Percentiles rank a stretch among this genome's conserved stretches.
These are phyloP conservation scores for Orbilia brochopaga DNA, from an alignment of 2,329 filamentous ascomycete genomes.

Conservation along the genomic window DNA sequence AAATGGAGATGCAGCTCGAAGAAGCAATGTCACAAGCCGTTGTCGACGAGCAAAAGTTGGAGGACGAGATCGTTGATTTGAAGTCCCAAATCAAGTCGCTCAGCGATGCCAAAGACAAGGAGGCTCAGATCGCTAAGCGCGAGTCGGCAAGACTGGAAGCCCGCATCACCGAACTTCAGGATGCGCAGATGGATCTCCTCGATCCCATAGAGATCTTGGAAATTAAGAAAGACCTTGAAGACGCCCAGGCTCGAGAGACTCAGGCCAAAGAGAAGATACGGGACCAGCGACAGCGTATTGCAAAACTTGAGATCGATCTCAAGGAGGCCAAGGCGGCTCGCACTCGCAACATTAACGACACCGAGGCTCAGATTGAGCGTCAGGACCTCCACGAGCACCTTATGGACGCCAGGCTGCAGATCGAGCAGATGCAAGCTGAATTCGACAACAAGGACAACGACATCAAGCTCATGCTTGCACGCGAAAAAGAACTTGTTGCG, in stretches of 20 bases:
- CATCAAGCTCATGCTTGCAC: slow-evolving; percentile 55
- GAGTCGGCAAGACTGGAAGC: slow-evolving; percentile 71
- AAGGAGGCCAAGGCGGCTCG: slow-evolving; percentile 65
- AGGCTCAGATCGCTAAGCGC: slow-evolving; percentile 67
- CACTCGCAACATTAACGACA: slow-evolving; percentile 57
- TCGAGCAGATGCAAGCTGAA: slow-evolving; percentile 58
- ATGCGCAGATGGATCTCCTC: slow-evolving; percentile 59
- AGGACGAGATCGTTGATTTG: slow-evolving; percentile 64
- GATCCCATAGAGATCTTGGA: slow-evolving; percentile 67
- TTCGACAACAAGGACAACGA: slow-evolving; percentile 54
- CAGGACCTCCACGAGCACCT: slow-evolving; percentile 58
- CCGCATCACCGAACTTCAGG: slow-evolving; percentile 65
- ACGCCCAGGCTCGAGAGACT: slow-evolving; percentile 70
- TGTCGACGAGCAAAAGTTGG: slow-evolving; percentile 69
- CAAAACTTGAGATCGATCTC: slow-evolving; percentile 70
- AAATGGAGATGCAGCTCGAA: slow-evolving; percentile 69
- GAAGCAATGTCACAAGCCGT: slow-evolving; percentile 71
- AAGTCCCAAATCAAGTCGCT: slow-evolving; percentile 61
- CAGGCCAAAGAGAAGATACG: slow-evolving; percentile 70
- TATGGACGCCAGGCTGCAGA: slow-evolving; percentile 58
- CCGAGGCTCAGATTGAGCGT: slow-evolving; percentile 60
- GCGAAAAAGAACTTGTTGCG: slow-evolving; percentile 57
- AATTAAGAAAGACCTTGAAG: slow-evolving; percentile 64
- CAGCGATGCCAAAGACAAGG: slow-evolving; percentile 63
- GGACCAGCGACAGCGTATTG: slow-evolving; percentile 69